Evolutionary conservation across 164 flowering plant genomes (phyloP).

Genomic region (Cinnamomum micranthum): DNA sequence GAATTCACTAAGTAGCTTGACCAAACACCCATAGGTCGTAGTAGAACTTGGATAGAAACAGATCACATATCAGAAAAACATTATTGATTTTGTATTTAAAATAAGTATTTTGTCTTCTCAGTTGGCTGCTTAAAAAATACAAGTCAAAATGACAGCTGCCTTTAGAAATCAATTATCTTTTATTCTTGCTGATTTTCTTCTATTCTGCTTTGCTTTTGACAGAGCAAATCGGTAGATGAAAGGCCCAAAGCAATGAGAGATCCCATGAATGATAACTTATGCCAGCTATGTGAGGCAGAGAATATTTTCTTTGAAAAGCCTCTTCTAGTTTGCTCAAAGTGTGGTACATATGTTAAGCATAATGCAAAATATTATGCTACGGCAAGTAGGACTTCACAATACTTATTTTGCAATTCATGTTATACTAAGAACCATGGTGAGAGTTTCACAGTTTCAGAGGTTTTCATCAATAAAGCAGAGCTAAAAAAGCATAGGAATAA

Average conservation of each 20-base stretch:
- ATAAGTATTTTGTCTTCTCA: no score
- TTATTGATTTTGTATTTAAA: no score
- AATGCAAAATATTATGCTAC: slow-evolving; percentile 12
- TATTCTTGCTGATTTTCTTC: background rate
- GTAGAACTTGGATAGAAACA: no score
- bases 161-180: background rate
- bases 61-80: background rate
- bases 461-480: slow-evolving; percentile 4
- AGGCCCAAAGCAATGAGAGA: slow-evolving; percentile 11
- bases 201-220: background rate
- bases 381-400: background rate
- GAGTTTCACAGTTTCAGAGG: slow-evolving; percentile 11
- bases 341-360: slow-evolving; percentile 16
- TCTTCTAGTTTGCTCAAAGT: slow-evolving; percentile 16
- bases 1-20: no score
- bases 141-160: background rate
- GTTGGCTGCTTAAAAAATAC: background rate
- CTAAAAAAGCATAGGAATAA: slow-evolving; percentile 18
- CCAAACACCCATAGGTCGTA: no score
- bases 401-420: slow-evolving; percentile 18
- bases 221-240: slow-evolving; percentile 12
- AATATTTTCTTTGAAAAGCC: slow-evolving; percentile 18
- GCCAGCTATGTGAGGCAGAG: slow-evolving; percentile 17
- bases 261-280: slow-evolving; percentile 10
- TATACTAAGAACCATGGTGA: slow-evolving; percentile 10